phyloP scores from a whole-genome alignment of 306 rosid species.

The Cyclanthera cordifolia region DNA sequence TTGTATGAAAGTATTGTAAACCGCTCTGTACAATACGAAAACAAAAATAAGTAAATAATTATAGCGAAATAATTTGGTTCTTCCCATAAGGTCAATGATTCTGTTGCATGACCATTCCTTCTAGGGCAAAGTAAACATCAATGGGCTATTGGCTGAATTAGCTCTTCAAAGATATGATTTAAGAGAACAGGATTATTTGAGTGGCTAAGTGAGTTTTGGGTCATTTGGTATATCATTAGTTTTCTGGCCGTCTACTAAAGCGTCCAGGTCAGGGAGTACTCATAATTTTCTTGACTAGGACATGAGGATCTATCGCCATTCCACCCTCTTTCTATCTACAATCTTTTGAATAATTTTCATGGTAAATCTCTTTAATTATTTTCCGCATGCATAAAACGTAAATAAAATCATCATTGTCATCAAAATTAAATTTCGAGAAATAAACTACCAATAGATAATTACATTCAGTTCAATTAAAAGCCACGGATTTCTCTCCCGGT shows the following conservation, averaged over 20 bases:
- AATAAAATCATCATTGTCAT: not conserved
- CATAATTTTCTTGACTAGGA: not conserved
- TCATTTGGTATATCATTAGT: not conserved
- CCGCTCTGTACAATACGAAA: slow-evolving; percentile 39
- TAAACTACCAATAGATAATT: not conserved
- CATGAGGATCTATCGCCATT: not conserved
- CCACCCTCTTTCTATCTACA: not conserved
- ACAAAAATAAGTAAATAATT: slow-evolving; percentile 8
- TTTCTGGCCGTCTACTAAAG: not conserved
- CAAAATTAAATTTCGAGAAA: not conserved
- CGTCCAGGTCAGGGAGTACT: not conserved
- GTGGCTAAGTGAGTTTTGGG: not conserved
- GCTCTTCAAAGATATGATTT: not conserved
- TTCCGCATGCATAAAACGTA: not conserved
- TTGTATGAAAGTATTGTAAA: slow-evolving; percentile 76
- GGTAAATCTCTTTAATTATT: not conserved
- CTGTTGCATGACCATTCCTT: not conserved
- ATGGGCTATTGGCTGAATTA: not conserved
- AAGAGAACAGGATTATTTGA: not conserved
- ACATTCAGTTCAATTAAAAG: no score
- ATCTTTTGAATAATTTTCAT: not conserved
- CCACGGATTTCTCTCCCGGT: no score
- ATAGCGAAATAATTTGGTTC: not conserved
- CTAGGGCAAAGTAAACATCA: not conserved
- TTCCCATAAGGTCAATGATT: not conserved